Conservation (phyloP, 2,329 filamentous ascomycete species). For the Colletotrichum sp. region DNA sequence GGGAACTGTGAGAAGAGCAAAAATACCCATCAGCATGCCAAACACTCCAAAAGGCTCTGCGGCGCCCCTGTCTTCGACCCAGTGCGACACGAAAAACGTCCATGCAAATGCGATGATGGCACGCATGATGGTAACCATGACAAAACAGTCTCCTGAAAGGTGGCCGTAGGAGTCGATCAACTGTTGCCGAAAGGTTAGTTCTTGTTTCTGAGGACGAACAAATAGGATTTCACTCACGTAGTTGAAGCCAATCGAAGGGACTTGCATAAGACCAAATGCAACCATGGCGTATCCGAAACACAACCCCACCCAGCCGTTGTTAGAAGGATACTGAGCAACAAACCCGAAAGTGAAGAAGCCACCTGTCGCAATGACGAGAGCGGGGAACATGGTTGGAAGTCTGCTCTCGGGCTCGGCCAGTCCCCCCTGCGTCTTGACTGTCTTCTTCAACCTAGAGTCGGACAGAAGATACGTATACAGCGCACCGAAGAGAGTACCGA, state of each 20-base stretch:
- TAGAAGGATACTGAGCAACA: slow-evolving; percentile 35
- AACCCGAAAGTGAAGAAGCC: slow-evolving; percentile 42
- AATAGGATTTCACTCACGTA: slow-evolving; percentile 34
- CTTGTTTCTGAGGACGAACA: no score
- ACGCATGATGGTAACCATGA: slow-evolving; percentile 54
- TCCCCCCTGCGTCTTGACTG: slow-evolving; percentile 28
- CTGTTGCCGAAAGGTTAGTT: slow-evolving; percentile 27
- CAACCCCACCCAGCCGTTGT: slow-evolving; percentile 37
- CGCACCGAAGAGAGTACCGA: slow-evolving; percentile 33
- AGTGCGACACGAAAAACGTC: slow-evolving; percentile 57
- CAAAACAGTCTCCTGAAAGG: slow-evolving; percentile 57
- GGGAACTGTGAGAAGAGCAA: slow-evolving; percentile 41
- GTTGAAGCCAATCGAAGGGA: slow-evolving; percentile 43
- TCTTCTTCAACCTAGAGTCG: slow-evolving; percentile 26
- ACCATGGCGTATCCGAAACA: slow-evolving; percentile 40
- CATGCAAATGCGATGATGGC: slow-evolving; percentile 57
- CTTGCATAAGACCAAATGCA: slow-evolving; percentile 40
- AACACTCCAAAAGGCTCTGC: slow-evolving; percentile 59
- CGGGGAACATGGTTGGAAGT: slow-evolving; percentile 33
- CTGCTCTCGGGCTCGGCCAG: slow-evolving; percentile 38
- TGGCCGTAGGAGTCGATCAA: slow-evolving; percentile 55
- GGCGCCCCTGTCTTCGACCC: slow-evolving; percentile 46
- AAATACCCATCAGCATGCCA: slow-evolving; percentile 55
- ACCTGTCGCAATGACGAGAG: slow-evolving; percentile 31
- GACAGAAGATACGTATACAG: slow-evolving; percentile 30